Evolutionary conservation across 2,329 filamentous ascomycete genomes (phyloP), one percentile per base, ranked within the genome.

Genomic region (Fonsecaea multimorphosa): DNA sequence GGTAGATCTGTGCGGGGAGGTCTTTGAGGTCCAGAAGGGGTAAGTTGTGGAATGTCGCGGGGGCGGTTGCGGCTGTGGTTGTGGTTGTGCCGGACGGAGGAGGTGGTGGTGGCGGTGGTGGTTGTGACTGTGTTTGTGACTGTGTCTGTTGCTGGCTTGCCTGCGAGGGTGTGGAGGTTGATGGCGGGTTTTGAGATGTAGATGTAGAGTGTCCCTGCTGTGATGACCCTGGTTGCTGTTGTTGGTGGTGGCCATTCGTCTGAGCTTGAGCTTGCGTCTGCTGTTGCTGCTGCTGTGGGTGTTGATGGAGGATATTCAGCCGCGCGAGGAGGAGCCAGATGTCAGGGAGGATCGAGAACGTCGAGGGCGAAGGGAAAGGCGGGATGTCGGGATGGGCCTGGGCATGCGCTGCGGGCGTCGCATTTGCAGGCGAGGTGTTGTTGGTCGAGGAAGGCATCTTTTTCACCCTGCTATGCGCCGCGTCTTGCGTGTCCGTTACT

Each of bases 271-370:
- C n/a, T 31, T 59, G 54, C 66, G 24, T 68, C 65, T 51, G 68
- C 36, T 57, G 63, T 78, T 77, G 56, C 80, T 74, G 60, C 80
- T 79, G 77, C 53, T 80, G 72, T 72, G 73, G 66, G 3, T 57
- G 63, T 78, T 77, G 66, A 36, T 71, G 65, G 29, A 70, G 64
- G 27, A 68, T 60, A 2, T 56, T 59, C 19, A 97, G 85, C 58
- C 91, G 91, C 70, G 87, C 83, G 67, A 97, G 87, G 71, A 96
- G 87, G 65, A 88, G 84, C 74, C 92, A 89, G 61, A 97, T 87
- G 74, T 93, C 88, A 29, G 93, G 92, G 61, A 96, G 86, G 72
- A 92, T 87, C 81, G 97, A 93, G 80, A 97, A 92, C 57, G 88
- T 87, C 77, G 93, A 89, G 31, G 93, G 91, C 57, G 91, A 86